A percentile compares a stretch with the other conserved stretches of the same genome.
Evolutionary conservation across 75 land plant genomes (phyloP).

Genomic region (Sequoia sempervirens): DNA sequence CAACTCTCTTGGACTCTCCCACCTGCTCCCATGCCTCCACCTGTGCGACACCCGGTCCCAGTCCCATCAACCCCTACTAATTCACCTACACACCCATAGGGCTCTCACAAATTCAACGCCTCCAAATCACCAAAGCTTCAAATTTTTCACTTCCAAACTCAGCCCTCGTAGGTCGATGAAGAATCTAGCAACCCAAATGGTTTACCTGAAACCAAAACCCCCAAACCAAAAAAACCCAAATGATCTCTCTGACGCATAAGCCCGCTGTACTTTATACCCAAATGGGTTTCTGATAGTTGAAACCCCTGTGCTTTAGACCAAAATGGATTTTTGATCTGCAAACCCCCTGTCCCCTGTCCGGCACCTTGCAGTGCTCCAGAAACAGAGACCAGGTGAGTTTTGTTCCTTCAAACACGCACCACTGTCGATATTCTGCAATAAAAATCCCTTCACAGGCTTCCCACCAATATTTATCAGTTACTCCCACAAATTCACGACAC

Average conservation of each 20-base stretch:
- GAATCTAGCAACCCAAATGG: not conserved
- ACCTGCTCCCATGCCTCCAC: conserved; percentile 25
- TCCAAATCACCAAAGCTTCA: not conserved
- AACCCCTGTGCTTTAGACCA: not conserved
- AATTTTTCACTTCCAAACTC: not conserved
- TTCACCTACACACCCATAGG: not conserved
- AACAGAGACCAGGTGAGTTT: not conserved
- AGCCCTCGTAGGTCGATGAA: not conserved
- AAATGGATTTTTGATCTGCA: not conserved
- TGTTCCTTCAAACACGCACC: not conserved
- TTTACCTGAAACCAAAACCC: not conserved
- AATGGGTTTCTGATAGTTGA: not conserved
- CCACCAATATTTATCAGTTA: not conserved
- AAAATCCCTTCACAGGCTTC: not conserved
- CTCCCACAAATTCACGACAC: not conserved
- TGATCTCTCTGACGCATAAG: not conserved
- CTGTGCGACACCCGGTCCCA: conserved; percentile 27
- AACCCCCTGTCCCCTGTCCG: not conserved
- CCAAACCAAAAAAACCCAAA: not conserved
- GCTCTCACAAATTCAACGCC: not conserved
- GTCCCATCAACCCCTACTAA: conserved; percentile 15
- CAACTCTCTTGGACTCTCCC: conserved; percentile 18
- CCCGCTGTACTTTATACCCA: not conserved
- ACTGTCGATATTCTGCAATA: not conserved
- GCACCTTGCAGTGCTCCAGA: not conserved